Conservation (phyloP, 73 alveolate species). For the Paramecium primaurelia region DNA sequence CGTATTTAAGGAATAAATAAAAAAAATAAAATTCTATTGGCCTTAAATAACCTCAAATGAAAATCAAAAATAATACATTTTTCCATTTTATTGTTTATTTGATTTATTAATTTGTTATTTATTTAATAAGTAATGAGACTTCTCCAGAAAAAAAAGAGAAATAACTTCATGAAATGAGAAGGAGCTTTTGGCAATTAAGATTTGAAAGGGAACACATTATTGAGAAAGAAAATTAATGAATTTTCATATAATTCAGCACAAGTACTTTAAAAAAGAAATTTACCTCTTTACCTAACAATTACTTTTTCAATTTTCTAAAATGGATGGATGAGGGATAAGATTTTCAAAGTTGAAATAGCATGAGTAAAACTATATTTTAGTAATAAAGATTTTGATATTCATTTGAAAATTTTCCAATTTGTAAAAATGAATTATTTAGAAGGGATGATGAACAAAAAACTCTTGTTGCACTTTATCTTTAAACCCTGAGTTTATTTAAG, state of each 20-base stretch:
- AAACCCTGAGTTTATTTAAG: slow-evolving; percentile 39
- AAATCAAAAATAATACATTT: not conserved
- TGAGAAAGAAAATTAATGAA: not conserved
- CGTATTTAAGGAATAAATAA: not conserved
- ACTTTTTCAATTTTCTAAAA: not conserved
- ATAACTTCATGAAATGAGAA: not conserved
- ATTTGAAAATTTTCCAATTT: too few relatives aligned
- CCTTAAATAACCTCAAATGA: not conserved
- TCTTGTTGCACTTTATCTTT: slow-evolving; percentile 43
- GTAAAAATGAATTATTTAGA: too few relatives aligned
- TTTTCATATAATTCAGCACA: not conserved
- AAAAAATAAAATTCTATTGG: too few relatives aligned
- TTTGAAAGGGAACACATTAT: not conserved
- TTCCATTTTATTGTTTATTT: not conserved
- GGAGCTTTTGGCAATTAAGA: not conserved
- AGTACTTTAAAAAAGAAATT: not conserved
- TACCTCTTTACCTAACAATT: not conserved
- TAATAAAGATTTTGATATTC: not conserved
- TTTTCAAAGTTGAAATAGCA: not conserved
- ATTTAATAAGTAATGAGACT: not conserved
- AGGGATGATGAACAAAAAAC: not conserved
- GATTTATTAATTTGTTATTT: not conserved
- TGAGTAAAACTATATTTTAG: not conserved
- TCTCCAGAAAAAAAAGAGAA: not conserved
- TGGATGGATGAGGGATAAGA: slow-evolving; percentile 21